phyloP scores from a whole-genome alignment of 805 yeast genomes.

The Wickerhamomyces chambardii region DNA sequence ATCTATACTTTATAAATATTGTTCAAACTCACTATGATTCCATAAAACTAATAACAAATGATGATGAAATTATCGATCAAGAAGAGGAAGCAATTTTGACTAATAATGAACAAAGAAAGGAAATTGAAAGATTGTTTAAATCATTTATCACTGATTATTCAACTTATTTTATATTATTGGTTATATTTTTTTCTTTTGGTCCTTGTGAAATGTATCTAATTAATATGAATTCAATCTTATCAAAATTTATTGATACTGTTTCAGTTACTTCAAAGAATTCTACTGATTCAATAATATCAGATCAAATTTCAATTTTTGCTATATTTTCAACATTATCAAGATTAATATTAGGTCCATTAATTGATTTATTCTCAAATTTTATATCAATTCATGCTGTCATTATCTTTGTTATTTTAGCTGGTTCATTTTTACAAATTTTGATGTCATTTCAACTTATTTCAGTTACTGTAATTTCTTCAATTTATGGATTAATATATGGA shows the following conservation, averaged over 20 bases:
- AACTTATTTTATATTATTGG: slow-evolving; percentile 52
- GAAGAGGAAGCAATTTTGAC: slow-evolving; percentile 9
- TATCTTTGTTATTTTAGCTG: slow-evolving; percentile 21
- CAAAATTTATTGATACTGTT: slow-evolving; percentile 3
- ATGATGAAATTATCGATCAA: slow-evolving; percentile 11
- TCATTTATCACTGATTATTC: slow-evolving; percentile 38
- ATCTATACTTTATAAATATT: slow-evolving; percentile 46
- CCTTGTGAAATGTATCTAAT: slow-evolving; percentile 81
- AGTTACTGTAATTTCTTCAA: slow-evolving; percentile 25
- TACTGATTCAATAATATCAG: slow-evolving; percentile 21
- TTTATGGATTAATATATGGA: slow-evolving; percentile 72
- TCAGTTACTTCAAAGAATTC: no score
- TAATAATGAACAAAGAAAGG: slow-evolving; percentile 5
- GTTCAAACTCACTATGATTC: slow-evolving; percentile 21
- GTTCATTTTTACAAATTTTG: slow-evolving; percentile 26
- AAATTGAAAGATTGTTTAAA: slow-evolving; percentile 23
- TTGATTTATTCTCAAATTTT: slow-evolving; percentile 41
- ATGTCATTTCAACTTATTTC: slow-evolving; percentile 14
- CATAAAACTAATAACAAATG: slow-evolving; percentile 21
- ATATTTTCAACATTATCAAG: slow-evolving; percentile 64
- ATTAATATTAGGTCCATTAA: slow-evolving; percentile 52
- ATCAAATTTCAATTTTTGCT: slow-evolving; percentile 54
- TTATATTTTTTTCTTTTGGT: slow-evolving; percentile 66
- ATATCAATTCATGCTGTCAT: slow-evolving; percentile 23
- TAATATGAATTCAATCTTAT: slow-evolving; percentile 69